A percentile compares a stretch with the other conserved stretches of the same genome.
Evolutionary conservation across 768 basidiomycete genomes (phyloP).

Genomic region (Collybia sordida): DNA sequence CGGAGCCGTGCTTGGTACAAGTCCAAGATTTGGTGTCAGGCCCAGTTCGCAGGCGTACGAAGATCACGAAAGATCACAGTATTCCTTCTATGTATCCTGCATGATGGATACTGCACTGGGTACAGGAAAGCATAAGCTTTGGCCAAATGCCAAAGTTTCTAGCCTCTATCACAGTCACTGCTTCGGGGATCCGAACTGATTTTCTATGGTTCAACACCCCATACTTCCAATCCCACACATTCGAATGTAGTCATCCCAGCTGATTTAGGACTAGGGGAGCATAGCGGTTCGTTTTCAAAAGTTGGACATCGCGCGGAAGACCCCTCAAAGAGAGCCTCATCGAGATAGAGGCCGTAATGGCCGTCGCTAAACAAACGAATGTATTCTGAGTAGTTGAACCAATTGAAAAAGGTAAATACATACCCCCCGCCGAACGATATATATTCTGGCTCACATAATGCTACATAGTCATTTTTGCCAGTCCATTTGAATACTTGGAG

Average conservation of each 20-base stretch:
- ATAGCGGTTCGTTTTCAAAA: slow-evolving; percentile 84
- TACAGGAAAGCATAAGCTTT: too few relatives aligned
- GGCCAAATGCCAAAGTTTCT: too few relatives aligned
- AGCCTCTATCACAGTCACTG: too few relatives aligned
- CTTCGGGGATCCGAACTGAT: too few relatives aligned
- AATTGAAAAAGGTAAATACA: slow-evolving; percentile 25
- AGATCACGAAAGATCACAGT: too few relatives aligned
- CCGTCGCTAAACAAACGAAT: slow-evolving; percentile 58
- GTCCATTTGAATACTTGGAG: slow-evolving; percentile 80
- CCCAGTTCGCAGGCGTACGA: too few relatives aligned
- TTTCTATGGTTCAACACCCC: slow-evolving; percentile 62
- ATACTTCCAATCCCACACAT: slow-evolving; percentile 90
- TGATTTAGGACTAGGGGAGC: slow-evolving; percentile 44
- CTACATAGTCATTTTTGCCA: slow-evolving; percentile 87
- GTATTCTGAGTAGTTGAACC: too few relatives aligned
- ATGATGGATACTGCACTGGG: too few relatives aligned
- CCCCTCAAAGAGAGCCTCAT: slow-evolving; percentile 77
- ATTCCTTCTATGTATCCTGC: too few relatives aligned
- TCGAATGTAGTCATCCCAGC: slow-evolving; percentile 72
- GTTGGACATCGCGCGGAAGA: slow-evolving; percentile 84
- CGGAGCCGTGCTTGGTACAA: too few relatives aligned
- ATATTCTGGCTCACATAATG: slow-evolving; percentile 76
- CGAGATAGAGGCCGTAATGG: slow-evolving; percentile 86
- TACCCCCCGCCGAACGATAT: slow-evolving; percentile 94
- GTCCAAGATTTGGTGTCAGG: too few relatives aligned